Evolutionary conservation across 805 yeast species (phyloP), one percentile per base, ranked within the genome.

Genomic region (Nakazawaea populi): DNA sequence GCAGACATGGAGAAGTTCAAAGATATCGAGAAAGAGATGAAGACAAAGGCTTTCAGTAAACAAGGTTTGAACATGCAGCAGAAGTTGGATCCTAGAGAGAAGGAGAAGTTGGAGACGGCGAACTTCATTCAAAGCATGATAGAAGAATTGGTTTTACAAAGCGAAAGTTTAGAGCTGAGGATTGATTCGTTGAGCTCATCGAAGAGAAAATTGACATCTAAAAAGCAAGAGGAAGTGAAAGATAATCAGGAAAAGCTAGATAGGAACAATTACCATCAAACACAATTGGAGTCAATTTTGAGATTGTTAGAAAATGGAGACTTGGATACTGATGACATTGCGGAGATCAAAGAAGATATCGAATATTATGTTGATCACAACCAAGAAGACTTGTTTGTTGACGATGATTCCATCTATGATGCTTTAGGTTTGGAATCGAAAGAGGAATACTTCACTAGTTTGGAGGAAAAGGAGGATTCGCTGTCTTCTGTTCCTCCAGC

Each of bases 381-480:
- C 64, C 94, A 87, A 68, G 96, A 88, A 51, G 94, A 85, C 6
- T 98, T 94, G 63, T 94, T 91, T 64, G 85, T 92, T 42, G 96
- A 90, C 61, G 96, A 94, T 66, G 97, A 92, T 58, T 90, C 90
- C 18, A 82, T 94, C 56, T 94, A 92, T 68, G 98, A 94, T 58
- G 91, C 85, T 51, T 76, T 94, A 61, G 87, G 85, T 50, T 76
- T 91, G 46, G 83, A 76, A 30, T 61, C 64, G 40, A 83, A 82
- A 30, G 68, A 64, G 43, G 57, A 61, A 4, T 55, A 37, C 43
- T 42, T 44, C 35, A 42, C 31, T 10, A 28, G 12, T 35, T 14
- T 44, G 6, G 42, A 48, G 12, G 42, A 36, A 12, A 37, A 42
- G n/a, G 43, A 39, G 9, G 48, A 45, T 11, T 51, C 56, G 2